Evolutionary conservation across 2,329 filamentous ascomycete species (phyloP), one percentile per base, ranked within the genome.

Genomic region (Cercospora sojina): DNA sequence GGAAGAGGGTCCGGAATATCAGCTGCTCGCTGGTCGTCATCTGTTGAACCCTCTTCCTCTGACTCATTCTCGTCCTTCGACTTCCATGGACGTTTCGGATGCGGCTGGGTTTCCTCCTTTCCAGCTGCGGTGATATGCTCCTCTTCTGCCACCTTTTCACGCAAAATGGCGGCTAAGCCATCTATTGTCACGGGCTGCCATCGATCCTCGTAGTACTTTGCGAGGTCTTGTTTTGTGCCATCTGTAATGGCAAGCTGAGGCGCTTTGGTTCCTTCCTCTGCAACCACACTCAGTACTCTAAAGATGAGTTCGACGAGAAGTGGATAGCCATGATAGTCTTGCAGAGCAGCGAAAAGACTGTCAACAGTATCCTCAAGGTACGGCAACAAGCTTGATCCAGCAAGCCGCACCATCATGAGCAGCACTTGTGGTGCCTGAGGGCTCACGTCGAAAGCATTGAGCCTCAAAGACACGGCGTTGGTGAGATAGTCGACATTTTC

Each of bases 401-500:
- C 92, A 13, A 99, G 85, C 27, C 87, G 88, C 67, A 98, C 88
- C 91, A 98, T 96, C 93, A 99, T 97, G 6, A 90, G 85, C 58
- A 99, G 80, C 1, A 98, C 95, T 71, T 94, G 91, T 2, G 93
- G 93, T 3, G 92, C 93, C 69, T 96, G 91, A 1, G 94, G 93
- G 0, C 93, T 94, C 61, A 98, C 90, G 70, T 97, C 93, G 70
- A 97, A 92, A 0, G 91, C 92, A 73, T 97, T 97, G 7, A 99
- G 85, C 68, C 93, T 91, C 67, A 98, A 80, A 0, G 91, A 92
- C 16, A 99, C 88, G 0, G 95, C 92, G 75, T 98, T 98, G 67
- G 98, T 90, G 79, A 99, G 91, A 77, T 99, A 99, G 78, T 99
- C 95, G 16, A 92, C 93, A 68, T 99, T 99, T 61, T 91, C 88